Conservation (phyloP, 176 grass and related monocot genomes). For the Raddia distichophylla region DNA sequence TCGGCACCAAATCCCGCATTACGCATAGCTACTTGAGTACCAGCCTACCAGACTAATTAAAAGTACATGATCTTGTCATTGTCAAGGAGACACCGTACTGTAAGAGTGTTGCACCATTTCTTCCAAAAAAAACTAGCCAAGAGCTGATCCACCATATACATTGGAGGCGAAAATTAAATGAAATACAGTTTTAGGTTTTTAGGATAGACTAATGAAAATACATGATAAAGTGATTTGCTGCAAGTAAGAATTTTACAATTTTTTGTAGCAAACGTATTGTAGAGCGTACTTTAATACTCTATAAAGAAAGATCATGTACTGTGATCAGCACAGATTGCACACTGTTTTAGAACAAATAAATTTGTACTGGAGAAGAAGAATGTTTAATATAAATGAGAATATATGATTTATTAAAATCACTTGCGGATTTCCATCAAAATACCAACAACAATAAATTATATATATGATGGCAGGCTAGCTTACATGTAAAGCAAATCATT, state of each 20-base stretch:
- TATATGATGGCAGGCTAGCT: neutral
- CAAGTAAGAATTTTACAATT: neutral
- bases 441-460: neutral
- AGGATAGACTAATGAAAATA: no score
- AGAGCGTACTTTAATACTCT: neutral
- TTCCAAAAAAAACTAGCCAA: no score
- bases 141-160: no score
- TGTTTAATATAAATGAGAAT: slow-evolving; percentile 3
- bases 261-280: neutral
- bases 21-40: neutral
- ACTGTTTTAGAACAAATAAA: neutral
- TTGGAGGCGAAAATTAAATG: no score
- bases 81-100: slow-evolving; percentile 28
- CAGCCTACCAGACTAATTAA: neutral
- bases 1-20: slow-evolving; percentile 37
- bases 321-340: neutral
- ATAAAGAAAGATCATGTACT: neutral
- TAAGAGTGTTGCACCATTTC: slow-evolving; percentile 18
- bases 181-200: no score
- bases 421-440: neutral
- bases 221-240: neutral
- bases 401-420: slow-evolving; percentile 23
- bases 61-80: slow-evolving; percentile 38
- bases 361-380: neutral
- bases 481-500: slow-evolving; percentile 36